These are phyloP conservation scores for Babesia ovata DNA, from an alignment of 169 alveolate species.

Conservation along the genomic window DNA sequence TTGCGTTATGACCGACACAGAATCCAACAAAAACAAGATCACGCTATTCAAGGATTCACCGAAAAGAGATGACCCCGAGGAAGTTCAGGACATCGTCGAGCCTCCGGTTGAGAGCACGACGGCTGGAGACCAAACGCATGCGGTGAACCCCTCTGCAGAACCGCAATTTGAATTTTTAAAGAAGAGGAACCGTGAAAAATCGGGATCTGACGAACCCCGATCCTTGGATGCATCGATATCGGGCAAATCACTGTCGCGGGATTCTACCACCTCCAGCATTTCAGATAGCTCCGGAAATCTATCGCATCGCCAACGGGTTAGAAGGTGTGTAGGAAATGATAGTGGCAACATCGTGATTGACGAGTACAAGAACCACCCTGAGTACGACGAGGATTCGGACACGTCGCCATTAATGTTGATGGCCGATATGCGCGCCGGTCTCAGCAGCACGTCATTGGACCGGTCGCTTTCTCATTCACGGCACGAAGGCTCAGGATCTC, in stretches of 20 bases:
- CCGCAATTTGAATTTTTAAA: not conserved
- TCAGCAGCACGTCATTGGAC: conserved; percentile 10
- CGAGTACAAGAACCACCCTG: not conserved
- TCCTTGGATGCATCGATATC: not conserved
- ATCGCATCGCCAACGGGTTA: no score
- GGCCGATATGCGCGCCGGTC: not conserved
- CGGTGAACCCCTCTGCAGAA: not conserved
- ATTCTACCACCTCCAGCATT: no score
- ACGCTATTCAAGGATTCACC: conserved; percentile 4
- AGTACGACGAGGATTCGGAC: not conserved
- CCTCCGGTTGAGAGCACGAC: not conserved
- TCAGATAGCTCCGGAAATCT: no score
- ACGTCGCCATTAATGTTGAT: not conserved
- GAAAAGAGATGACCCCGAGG: not conserved
- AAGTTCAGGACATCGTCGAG: not conserved
- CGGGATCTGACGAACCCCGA: not conserved
- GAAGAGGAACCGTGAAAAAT: not conserved
- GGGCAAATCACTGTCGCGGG: not conserved
- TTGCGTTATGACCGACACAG: not conserved
- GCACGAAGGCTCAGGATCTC: conserved; percentile 4
- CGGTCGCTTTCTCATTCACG: conserved; percentile 1
- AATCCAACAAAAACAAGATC: not conserved
- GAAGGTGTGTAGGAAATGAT: not conserved
- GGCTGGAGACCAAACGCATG: not conserved
- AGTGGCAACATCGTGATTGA: not conserved